A percentile compares a stretch with the other conserved stretches of the same genome.
Conservation (phyloP, 2,329 filamentous ascomycete genomes). For the Mycocentrospora acerina region DNA sequence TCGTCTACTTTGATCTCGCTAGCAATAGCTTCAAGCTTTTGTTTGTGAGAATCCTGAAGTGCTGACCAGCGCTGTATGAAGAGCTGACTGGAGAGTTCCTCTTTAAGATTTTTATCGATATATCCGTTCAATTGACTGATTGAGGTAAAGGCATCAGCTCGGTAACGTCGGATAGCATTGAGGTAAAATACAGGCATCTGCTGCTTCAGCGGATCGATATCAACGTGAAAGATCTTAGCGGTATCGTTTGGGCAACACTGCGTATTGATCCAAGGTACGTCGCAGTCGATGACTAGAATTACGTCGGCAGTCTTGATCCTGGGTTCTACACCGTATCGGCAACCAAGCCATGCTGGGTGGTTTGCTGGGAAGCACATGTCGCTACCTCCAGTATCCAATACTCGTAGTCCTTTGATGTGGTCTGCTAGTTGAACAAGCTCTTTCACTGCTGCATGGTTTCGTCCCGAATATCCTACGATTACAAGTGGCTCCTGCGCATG, state of each 20-base stretch:
- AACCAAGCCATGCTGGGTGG: conserved; percentile 61
- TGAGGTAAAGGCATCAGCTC: conserved; percentile 55
- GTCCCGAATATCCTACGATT: conserved; percentile 70
- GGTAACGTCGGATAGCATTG: conserved; percentile 54
- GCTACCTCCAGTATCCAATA: conserved; percentile 74
- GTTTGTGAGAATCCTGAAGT: conserved; percentile 60
- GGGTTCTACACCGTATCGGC: conserved; percentile 74
- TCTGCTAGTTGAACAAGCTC: conserved; percentile 69
- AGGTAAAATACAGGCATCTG: conserved; percentile 62
- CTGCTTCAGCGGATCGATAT: conserved; percentile 67
- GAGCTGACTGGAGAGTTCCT: conserved; percentile 44
- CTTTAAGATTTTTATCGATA: conserved; percentile 49
- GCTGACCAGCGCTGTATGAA: conserved; percentile 54
- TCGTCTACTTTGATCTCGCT: conserved; percentile 58
- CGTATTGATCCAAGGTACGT: conserved; percentile 92
- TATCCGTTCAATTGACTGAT: conserved; percentile 69
- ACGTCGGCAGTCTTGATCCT: conserved; percentile 75
- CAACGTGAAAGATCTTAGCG: conserved; percentile 65
- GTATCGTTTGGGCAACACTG: conserved; percentile 60
- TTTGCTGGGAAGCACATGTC: conserved; percentile 73
- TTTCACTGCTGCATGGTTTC: conserved; percentile 64
- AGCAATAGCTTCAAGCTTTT: conserved; percentile 62
- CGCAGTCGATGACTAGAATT: conserved; percentile 83
- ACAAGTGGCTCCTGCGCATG: conserved; percentile 67
- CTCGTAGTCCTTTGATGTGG: conserved; percentile 66